phyloP scores from a whole-genome alignment of 371 early-diverging fungal genomes.

The Synchytrium microbalum region DNA sequence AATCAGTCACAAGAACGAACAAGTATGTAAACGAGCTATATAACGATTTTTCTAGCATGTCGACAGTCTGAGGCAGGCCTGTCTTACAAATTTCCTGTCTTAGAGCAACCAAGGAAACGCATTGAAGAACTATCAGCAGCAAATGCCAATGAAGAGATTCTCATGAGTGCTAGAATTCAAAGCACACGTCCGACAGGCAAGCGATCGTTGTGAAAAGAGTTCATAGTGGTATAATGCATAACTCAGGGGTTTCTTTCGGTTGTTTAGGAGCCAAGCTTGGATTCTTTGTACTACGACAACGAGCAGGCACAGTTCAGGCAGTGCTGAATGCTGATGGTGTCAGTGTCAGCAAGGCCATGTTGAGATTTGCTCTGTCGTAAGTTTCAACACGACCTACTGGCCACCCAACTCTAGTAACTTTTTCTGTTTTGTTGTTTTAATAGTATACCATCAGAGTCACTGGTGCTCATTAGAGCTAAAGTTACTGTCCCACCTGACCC shows the following conservation, averaged over 20 bases:
- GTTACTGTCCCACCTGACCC: slow-evolving; percentile 73
- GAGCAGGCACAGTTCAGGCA: slow-evolving; percentile 81
- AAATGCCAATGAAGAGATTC: slow-evolving; percentile 66
- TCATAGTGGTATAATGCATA: no score
- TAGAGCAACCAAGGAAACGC: slow-evolving; percentile 26
- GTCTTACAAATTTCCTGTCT: neutral
- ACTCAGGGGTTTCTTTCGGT: neutral
- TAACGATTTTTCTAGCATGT: slow-evolving; percentile 2
- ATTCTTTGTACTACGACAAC: slow-evolving; percentile 89
- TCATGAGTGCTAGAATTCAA: slow-evolving; percentile 85
- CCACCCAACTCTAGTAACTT: slow-evolving; percentile 7
- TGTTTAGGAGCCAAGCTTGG: slow-evolving; percentile 67
- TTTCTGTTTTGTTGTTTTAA: slow-evolving; percentile 3
- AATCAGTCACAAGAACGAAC: slow-evolving; percentile 77
- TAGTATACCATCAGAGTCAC: slow-evolving; percentile 79
- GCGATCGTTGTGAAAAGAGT: slow-evolving; percentile 1
- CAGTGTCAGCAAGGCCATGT: slow-evolving; percentile 87
- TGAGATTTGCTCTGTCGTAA: slow-evolving; percentile 75
- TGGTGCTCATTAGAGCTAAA: slow-evolving; percentile 76
- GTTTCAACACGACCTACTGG: slow-evolving; percentile 10
- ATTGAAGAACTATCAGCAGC: slow-evolving; percentile 50
- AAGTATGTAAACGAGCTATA: slow-evolving; percentile 10
- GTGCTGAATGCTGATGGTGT: slow-evolving; percentile 62
- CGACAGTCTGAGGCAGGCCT: neutral
- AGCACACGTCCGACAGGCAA: slow-evolving; percentile 76